These are phyloP conservation scores for Fusarium tupiense DNA, from an alignment of 2,329 filamentous ascomycete species.

Conservation along the genomic window DNA sequence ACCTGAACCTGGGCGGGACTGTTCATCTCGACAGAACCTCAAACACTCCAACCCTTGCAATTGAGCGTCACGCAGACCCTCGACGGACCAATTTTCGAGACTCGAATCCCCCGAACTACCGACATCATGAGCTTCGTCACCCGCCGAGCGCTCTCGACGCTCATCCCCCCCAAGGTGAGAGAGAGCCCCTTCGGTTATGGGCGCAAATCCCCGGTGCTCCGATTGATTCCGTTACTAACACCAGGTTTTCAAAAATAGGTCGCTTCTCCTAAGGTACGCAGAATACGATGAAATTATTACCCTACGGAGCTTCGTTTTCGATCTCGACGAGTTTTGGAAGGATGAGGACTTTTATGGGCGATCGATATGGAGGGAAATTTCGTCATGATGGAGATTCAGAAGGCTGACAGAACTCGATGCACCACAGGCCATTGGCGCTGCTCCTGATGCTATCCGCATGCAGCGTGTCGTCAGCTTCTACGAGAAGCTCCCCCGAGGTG, in stretches of 20 bases:
- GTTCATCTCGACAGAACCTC: constrained; percentile 42
- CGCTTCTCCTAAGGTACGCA: constrained; percentile 81
- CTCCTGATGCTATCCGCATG: constrained; percentile 97
- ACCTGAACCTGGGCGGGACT: constrained; percentile 41
- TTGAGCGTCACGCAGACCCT: constrained; percentile 48
- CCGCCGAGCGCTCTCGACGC: constrained; percentile 93
- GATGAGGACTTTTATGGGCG: constrained; percentile 15
- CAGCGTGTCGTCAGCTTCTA: constrained; percentile 98
- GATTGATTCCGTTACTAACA: constrained; percentile 53
- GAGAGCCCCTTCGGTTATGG: constrained; percentile 44
- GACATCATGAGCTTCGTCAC: constrained; percentile 91
- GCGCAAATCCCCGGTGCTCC: constrained; percentile 40
- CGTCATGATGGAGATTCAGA: constrained; percentile 24
- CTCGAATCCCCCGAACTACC: constrained; percentile 41
- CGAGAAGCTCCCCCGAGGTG: constrained; percentile 94
- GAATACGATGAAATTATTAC: constrained; percentile 13
- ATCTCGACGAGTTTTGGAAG: constrained; percentile 20
- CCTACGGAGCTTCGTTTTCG: constrained; percentile 15
- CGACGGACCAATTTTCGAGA: constrained; percentile 44
- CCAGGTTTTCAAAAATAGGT: constrained; percentile 61
- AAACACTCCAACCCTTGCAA: constrained; percentile 43
- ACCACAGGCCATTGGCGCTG: constrained; percentile 86
- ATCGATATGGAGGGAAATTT: constrained; percentile 12
- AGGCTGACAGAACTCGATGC: constrained; percentile 49
- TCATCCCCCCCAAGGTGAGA: constrained; percentile 96